Evolutionary conservation across 768 basidiomycete genomes (phyloP).

Genomic region (Rhizopogon rudus): DNA sequence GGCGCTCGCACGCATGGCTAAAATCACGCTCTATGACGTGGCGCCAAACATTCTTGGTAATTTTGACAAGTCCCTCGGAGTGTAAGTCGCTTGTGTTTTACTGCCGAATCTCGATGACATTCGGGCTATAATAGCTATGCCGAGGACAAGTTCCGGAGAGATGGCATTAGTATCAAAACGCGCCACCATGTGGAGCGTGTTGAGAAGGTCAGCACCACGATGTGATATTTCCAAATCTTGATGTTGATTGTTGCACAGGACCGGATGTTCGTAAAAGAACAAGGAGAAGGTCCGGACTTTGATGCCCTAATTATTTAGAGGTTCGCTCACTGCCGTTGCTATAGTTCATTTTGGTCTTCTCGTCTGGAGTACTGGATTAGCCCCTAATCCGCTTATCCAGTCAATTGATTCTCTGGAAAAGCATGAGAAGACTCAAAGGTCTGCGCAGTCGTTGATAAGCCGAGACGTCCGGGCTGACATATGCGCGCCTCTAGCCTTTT

Average conservation of each 20-base stretch:
- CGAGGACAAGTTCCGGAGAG: conserved; percentile 63
- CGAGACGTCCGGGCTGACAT: conserved; percentile 23
- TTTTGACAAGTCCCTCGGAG: conserved; percentile 65
- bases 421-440: conserved; percentile 55
- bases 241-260: conserved; percentile 33
- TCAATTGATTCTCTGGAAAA: conserved; percentile 57
- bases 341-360: conserved; percentile 76
- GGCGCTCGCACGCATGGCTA: conserved; percentile 53
- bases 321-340: conserved; percentile 4
- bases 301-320: conserved; percentile 2
- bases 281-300: conserved; percentile 52
- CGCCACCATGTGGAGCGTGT: conserved; percentile 72
- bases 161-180: conserved; percentile 69
- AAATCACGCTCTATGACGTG: conserved; percentile 80
- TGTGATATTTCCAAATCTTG: background rate
- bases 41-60: conserved; percentile 69
- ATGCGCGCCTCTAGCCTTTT: conserved; percentile 27
- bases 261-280: conserved; percentile 64
- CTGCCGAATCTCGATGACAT: conserved; percentile 1
- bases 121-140: conserved; percentile 44
- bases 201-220: conserved; percentile 38
- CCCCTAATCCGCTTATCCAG: conserved; percentile 74
- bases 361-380: conserved; percentile 85
- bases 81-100: conserved; percentile 32
- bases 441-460: conserved; percentile 7